These are phyloP conservation scores for Curvularia verruculosa DNA, from an alignment of 2,329 filamentous ascomycete genomes.

Conservation along the genomic window DNA sequence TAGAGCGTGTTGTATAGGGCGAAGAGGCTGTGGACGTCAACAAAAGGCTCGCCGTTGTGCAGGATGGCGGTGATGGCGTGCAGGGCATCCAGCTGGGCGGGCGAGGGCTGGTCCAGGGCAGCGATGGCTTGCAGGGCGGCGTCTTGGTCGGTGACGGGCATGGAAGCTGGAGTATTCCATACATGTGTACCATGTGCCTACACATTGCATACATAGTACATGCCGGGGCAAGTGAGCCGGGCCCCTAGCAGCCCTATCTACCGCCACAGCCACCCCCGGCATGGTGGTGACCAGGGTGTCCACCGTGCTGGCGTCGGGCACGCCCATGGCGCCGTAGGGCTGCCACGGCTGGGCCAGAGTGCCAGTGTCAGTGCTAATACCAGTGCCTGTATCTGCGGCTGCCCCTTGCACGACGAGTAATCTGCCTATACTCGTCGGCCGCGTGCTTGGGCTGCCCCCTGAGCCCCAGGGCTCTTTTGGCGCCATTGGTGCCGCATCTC, in stretches of 20 bases:
- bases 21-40: slow-evolving; percentile 52
- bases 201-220: not conserved
- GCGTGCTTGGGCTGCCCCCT: slow-evolving; percentile 10
- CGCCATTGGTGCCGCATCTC: not conserved
- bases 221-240: not conserved
- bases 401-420: slow-evolving; percentile 14
- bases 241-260: slow-evolving; percentile 12
- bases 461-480: not conserved
- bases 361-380: too few relatives aligned
- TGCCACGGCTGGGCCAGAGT: slow-evolving; percentile 17
- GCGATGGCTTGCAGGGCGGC: slow-evolving; percentile 49
- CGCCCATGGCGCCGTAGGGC: slow-evolving; percentile 3
- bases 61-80: slow-evolving; percentile 48
- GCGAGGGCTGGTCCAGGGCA: slow-evolving; percentile 41
- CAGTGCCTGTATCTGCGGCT: slow-evolving; percentile 34
- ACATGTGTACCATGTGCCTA: too few relatives aligned
- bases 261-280: not conserved
- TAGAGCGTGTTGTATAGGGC: slow-evolving; percentile 51
- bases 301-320: not conserved
- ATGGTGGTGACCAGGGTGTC: not conserved
- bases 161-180: slow-evolving; percentile 18
- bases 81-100: slow-evolving; percentile 44
- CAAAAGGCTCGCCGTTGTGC: slow-evolving; percentile 47
- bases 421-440: not conserved
- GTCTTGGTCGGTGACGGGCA: slow-evolving; percentile 52